Evolutionary conservation across 805 yeast species (phyloP).

Genomic region (Dipodascus albidus): DNA sequence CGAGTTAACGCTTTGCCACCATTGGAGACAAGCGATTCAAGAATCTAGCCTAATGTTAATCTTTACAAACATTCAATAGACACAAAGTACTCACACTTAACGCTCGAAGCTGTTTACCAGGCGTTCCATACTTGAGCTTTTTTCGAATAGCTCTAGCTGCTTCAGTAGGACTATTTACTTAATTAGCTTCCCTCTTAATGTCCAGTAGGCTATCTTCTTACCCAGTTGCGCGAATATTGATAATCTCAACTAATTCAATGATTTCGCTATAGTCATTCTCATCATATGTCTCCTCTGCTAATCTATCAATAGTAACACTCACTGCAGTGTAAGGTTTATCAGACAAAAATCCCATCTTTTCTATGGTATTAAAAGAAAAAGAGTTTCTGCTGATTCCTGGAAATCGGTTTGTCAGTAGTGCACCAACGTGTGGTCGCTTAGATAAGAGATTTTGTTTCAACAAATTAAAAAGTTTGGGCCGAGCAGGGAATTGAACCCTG

Average conservation of each 20-base stretch:
- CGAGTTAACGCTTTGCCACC: conserved; percentile 29
- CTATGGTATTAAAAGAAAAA: background rate
- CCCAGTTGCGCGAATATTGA: conserved; percentile 30
- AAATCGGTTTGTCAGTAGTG: no score
- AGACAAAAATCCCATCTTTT: conserved; percentile 22
- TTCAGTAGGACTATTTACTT: conserved; percentile 40
- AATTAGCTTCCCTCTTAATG: background rate
- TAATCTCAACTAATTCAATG: conserved; percentile 46
- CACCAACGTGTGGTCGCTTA: no score
- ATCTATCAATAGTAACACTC: conserved; percentile 28
- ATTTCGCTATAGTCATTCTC: conserved; percentile 35
- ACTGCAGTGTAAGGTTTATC: conserved; percentile 36
- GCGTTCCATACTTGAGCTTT: conserved; percentile 73
- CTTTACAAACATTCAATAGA: background rate
- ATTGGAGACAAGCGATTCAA: conserved; percentile 51
- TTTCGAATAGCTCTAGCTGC: conserved; percentile 89
- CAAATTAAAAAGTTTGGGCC: conserved; percentile 15
- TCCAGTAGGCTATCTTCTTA: no score
- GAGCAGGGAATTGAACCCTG: conserved; percentile 23
- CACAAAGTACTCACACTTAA: conserved; percentile 31
- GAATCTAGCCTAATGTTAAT: conserved; percentile 19
- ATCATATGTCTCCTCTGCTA: conserved; percentile 24
- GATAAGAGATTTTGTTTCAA: background rate
- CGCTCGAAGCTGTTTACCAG: conserved; percentile 54
- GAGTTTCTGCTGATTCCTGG: no score